These are phyloP conservation scores for Butyriboletus loyo DNA, from an alignment of 768 basidiomycete species.

Conservation along the genomic window DNA sequence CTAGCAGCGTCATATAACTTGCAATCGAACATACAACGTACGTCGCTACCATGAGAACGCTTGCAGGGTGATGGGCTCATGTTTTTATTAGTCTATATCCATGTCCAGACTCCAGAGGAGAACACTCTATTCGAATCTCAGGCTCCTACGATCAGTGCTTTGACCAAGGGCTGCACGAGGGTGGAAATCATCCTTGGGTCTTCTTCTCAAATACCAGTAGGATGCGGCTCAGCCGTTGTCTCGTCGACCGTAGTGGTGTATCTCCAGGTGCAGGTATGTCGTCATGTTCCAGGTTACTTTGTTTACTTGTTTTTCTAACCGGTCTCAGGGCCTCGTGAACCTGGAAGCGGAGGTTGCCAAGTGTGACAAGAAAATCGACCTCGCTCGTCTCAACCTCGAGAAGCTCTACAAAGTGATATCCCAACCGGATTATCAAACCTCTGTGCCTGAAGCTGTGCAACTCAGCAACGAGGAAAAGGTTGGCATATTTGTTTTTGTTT, in stretches of 20 bases:
- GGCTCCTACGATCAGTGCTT: constrained; percentile 65
- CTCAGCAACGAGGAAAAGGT: constrained; percentile 82
- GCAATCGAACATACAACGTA: constrained; percentile 60
- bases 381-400: constrained; percentile 64
- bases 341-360: constrained; percentile 85
- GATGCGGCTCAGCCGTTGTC: constrained; percentile 84
- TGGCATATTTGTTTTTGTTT: background rate
- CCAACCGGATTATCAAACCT: constrained; percentile 73
- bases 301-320: background rate
- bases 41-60: background rate
- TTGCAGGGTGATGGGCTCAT: background rate
- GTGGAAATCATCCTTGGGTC: constrained; percentile 62
- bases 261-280: constrained; percentile 77
- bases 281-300: constrained; percentile 15
- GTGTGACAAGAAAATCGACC: constrained; percentile 83
- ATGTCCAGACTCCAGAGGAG: constrained; percentile 61
- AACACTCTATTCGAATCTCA: constrained; percentile 70
- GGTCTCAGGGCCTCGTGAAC: constrained; percentile 79
- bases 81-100: constrained; percentile 58
- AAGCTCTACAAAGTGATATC: constrained; percentile 74
- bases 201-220: constrained; percentile 59
- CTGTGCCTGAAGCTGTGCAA: constrained; percentile 77
- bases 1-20: constrained; percentile 79
- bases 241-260: constrained; percentile 73
- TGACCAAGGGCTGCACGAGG: constrained; percentile 87